These are phyloP conservation scores for Choiromyces venosus DNA, from an alignment of 495 filamentous ascomycete genomes.

Conservation along the genomic window DNA sequence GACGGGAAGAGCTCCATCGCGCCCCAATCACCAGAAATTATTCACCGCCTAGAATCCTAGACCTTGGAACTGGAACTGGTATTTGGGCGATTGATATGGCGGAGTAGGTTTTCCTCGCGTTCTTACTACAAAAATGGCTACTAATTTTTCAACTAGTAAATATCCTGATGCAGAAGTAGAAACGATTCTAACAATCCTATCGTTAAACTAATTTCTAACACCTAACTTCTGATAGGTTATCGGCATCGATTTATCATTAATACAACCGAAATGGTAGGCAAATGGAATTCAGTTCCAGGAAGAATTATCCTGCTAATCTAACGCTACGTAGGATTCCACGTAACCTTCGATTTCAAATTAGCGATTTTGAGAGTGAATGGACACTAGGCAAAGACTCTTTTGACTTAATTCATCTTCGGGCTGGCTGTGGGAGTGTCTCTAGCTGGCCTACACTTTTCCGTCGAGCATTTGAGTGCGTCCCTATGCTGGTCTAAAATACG, in stretches of 20 bases:
- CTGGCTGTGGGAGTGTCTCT: slow-evolving; percentile 71
- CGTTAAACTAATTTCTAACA: slow-evolving; percentile 4
- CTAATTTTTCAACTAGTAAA: slow-evolving; percentile 46
- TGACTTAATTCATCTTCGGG: slow-evolving; percentile 80
- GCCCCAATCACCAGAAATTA: slow-evolving; percentile 53
- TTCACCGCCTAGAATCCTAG: slow-evolving; percentile 56
- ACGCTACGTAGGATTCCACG: slow-evolving; percentile 56
- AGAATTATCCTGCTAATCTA: not conserved
- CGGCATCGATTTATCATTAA: slow-evolving; percentile 71
- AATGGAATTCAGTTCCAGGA: not conserved
- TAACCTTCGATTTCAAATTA: slow-evolving; percentile 63
- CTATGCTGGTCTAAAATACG: not conserved
- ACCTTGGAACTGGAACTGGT: slow-evolving; percentile 82
- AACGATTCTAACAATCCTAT: not conserved
- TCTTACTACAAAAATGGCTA: not conserved
- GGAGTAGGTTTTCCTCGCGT: slow-evolving; percentile 52
- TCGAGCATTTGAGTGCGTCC: slow-evolving; percentile 58
- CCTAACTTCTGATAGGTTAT: slow-evolving; percentile 49
- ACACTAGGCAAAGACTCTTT: slow-evolving; percentile 66
- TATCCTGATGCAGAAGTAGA: slow-evolving; percentile 54
- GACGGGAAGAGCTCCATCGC: slow-evolving; percentile 53
- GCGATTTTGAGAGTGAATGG: slow-evolving; percentile 82
- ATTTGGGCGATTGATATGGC: slow-evolving; percentile 90
- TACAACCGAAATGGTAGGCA: slow-evolving; percentile 67
- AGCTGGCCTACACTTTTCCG: slow-evolving; percentile 72